These are phyloP conservation scores for Crepidotus variabilis DNA, from an alignment of 768 basidiomycete genomes.

Conservation along the genomic window DNA sequence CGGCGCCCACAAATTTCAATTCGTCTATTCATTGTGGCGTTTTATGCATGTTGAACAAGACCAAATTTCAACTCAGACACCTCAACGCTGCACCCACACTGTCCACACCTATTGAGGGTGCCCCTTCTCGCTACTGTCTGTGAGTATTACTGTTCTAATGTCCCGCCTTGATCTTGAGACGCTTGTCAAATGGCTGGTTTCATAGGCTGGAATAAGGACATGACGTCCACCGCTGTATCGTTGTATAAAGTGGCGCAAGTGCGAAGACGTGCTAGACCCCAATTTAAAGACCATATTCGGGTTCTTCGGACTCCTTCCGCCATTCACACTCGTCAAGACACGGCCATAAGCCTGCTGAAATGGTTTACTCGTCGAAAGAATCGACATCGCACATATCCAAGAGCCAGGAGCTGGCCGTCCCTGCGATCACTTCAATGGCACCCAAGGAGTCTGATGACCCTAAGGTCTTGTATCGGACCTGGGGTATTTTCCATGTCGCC, in stretches of 20 bases:
- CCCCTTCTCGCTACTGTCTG: background rate
- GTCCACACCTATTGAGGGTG: background rate
- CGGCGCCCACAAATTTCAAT: background rate
- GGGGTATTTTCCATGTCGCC: constrained; percentile 34
- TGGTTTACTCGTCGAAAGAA: background rate
- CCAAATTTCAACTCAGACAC: background rate
- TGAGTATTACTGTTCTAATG: background rate
- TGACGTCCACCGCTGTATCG: background rate
- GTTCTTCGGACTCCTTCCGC: background rate
- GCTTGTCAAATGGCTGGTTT: background rate
- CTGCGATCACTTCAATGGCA: background rate
- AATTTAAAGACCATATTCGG: background rate
- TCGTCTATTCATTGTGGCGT: background rate
- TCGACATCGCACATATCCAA: background rate
- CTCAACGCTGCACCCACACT: background rate
- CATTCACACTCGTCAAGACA: background rate
- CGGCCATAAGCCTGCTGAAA: background rate
- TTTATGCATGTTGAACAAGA: background rate
- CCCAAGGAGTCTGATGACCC: background rate
- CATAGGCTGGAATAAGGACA: background rate
- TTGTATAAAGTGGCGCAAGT: background rate
- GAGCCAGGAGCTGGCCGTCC: background rate
- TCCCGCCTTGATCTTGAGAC: background rate
- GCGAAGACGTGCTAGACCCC: background rate
- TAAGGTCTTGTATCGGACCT: constrained; percentile 13